Conservation (phyloP, 2,329 filamentous ascomycete genomes). For the Xylariales sp. region DNA sequence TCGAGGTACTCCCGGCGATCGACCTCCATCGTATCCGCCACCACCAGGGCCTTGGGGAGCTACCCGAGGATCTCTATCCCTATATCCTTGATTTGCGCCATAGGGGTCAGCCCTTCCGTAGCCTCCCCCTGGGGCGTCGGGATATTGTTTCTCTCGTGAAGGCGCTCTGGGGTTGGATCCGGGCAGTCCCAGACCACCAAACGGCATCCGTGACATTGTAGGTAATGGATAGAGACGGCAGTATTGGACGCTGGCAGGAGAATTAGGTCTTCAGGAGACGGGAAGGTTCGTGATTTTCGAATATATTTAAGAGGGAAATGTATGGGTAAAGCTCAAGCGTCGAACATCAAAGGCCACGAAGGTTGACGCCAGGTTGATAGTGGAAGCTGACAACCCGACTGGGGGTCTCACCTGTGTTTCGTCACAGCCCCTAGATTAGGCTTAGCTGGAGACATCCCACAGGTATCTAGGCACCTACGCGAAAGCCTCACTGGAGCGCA, state of each 20-base stretch:
- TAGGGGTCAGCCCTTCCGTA: slow-evolving; percentile 31
- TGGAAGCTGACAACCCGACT: slow-evolving; percentile 11
- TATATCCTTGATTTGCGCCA: slow-evolving; percentile 30
- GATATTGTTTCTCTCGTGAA: slow-evolving; percentile 34
- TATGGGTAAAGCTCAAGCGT: neutral
- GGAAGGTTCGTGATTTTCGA: neutral
- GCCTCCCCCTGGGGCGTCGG: slow-evolving; percentile 17
- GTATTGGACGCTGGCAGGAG: neutral
- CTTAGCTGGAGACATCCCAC: slow-evolving; percentile 18
- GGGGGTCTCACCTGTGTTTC: slow-evolving; percentile 29
- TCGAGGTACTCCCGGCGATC: slow-evolving; percentile 31
- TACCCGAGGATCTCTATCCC: slow-evolving; percentile 34
- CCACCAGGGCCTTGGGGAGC: slow-evolving; percentile 15
- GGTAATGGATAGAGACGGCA: neutral
- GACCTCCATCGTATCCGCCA: slow-evolving; percentile 31
- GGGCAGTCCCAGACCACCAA: slow-evolving; percentile 36
- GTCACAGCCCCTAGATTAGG: slow-evolving; percentile 29
- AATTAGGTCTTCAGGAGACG: neutral
- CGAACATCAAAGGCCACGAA: slow-evolving; percentile 15
- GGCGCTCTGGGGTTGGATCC: slow-evolving; percentile 35
- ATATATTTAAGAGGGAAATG: slow-evolving; percentile 2
- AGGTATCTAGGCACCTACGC: slow-evolving; percentile 14
- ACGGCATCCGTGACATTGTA: slow-evolving; percentile 37
- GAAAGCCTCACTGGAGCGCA: neutral
- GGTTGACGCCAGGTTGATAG: slow-evolving; percentile 12